Percentiles rank a stretch among this genome's conserved stretches.
Evolutionary conservation across 164 flowering plant genomes (phyloP).

Genomic region (Tetrastigma voinierianum): DNA sequence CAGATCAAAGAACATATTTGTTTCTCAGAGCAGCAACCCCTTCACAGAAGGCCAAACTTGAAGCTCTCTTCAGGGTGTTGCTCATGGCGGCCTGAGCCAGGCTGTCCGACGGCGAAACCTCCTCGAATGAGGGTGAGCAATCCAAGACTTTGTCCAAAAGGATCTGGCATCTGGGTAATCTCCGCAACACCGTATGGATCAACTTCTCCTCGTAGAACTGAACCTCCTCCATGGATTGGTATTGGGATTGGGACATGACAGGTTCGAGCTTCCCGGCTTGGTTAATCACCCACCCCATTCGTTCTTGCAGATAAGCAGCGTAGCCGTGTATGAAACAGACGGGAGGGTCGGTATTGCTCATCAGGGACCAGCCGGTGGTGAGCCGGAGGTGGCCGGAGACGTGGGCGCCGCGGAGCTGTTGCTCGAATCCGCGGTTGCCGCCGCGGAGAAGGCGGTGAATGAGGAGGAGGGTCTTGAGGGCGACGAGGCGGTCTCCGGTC

Average conservation of each 20-base stretch:
- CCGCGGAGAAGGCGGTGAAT: slow-evolving; percentile 68
- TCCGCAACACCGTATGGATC: slow-evolving; percentile 37
- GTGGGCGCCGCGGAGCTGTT: slow-evolving; percentile 38
- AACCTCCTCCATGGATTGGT: too few species aligned
- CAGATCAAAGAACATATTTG: slow-evolving; percentile 51
- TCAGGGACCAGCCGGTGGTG: slow-evolving; percentile 26
- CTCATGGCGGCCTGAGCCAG: slow-evolving; percentile 37
- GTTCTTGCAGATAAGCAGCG: slow-evolving; percentile 39
- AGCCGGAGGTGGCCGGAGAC: slow-evolving; percentile 42
- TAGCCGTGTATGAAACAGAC: slow-evolving; percentile 31
- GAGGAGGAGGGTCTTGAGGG: slow-evolving; percentile 60
- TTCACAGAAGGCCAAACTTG: slow-evolving; percentile 59
- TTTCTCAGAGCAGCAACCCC: slow-evolving; percentile 53
- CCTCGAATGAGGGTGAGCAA: slow-evolving; percentile 41
- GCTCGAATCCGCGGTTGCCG: slow-evolving; percentile 58
- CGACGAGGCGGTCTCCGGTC: slow-evolving; percentile 56
- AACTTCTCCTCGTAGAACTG: slow-evolving; percentile 29
- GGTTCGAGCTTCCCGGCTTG: slow-evolving; percentile 56
- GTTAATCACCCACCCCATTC: slow-evolving; percentile 51
- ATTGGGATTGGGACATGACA: slow-evolving; percentile 13
- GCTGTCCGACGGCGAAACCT: slow-evolving; percentile 14
- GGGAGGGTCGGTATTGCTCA: slow-evolving; percentile 23
- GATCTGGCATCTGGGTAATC: slow-evolving; percentile 41
- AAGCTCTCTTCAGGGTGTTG: slow-evolving; percentile 59
- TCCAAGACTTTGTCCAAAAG: slow-evolving; percentile 52